These are phyloP conservation scores for Blepharisma japonicum DNA, from an alignment of 73 alveolate species.

Conservation along the genomic window DNA sequence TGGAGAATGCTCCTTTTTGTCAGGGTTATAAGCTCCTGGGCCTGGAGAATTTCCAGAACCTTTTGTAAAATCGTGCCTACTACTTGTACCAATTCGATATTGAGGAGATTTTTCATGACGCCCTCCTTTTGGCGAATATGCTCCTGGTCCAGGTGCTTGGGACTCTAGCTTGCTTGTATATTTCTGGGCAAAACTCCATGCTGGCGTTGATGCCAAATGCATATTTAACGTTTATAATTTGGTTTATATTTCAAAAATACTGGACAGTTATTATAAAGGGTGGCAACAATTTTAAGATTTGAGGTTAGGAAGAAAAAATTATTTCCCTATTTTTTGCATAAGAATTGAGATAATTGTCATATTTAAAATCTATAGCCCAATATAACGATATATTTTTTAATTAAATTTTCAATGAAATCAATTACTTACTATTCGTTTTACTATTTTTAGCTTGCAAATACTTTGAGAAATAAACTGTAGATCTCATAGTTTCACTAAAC, in stretches of 20 bases:
- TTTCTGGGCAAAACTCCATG: not conserved
- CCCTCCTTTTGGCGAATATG: not conserved
- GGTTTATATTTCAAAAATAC: no score
- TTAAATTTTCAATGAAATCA: no score
- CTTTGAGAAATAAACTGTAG: slow-evolving; percentile 19
- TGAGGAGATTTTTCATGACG: not conserved
- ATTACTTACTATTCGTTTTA: not conserved
- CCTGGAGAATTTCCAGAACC: not conserved
- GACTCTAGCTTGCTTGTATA: not conserved
- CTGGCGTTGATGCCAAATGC: slow-evolving; percentile 13
- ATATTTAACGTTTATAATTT: not conserved
- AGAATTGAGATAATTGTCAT: no score
- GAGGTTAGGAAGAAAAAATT: no score
- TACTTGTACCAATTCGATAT: not conserved
- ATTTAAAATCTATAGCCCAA: no score
- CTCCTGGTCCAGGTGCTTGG: slow-evolving; percentile 28
- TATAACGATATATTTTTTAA: no score
- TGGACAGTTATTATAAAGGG: no score
- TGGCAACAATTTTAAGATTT: no score
- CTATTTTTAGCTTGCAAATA: not conserved
- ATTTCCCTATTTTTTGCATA: no score
- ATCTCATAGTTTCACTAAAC: slow-evolving; percentile 23
- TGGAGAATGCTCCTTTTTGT: not conserved
- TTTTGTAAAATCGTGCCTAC: not conserved
- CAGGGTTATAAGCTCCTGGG: not conserved